Conservation (phyloP, 2,329 filamentous ascomycete species). For the Ramularia collo-cygni region DNA sequence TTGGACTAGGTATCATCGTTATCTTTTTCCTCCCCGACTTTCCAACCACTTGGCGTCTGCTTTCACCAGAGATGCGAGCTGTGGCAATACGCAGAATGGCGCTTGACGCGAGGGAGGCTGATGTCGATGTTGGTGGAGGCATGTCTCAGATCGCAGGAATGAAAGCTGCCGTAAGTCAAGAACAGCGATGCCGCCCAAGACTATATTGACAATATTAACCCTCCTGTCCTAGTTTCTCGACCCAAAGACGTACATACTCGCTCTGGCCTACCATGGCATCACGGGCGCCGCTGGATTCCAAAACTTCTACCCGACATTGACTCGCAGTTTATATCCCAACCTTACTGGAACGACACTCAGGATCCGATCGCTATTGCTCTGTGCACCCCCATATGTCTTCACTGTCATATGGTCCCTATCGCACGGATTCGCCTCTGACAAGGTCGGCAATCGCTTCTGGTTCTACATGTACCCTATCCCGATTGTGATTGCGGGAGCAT, state of each 20-base stretch:
- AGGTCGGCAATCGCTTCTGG: conserved; percentile 42
- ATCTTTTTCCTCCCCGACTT: conserved; percentile 44
- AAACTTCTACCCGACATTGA: conserved; percentile 37
- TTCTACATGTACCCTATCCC: conserved; percentile 49
- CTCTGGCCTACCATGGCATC: conserved; percentile 43
- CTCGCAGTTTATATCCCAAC: no score
- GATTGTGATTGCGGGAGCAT: conserved; percentile 45
- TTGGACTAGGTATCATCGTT: conserved; percentile 20
- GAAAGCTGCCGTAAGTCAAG: conserved; percentile 47
- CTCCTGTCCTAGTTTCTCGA: no score
- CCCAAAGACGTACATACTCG: conserved; percentile 44
- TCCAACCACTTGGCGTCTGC: conserved; percentile 35
- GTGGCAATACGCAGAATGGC: conserved; percentile 45
- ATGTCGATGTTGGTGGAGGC: conserved; percentile 42
- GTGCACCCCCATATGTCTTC: conserved; percentile 29
- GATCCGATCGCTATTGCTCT: conserved; percentile 28
- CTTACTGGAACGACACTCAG: conserved; percentile 31
- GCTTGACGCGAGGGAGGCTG: conserved; percentile 45
- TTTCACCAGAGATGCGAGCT: conserved; percentile 39
- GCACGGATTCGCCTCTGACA: conserved; percentile 42
- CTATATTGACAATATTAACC: no score
- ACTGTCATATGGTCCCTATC: conserved; percentile 30
- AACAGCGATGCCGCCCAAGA: no score
- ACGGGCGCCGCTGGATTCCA: conserved; percentile 47
- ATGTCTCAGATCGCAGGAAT: conserved; percentile 45